Evolutionary conservation across 2,329 filamentous ascomycete species (phyloP).

Genomic region (Neofusicoccum laricinum): DNA sequence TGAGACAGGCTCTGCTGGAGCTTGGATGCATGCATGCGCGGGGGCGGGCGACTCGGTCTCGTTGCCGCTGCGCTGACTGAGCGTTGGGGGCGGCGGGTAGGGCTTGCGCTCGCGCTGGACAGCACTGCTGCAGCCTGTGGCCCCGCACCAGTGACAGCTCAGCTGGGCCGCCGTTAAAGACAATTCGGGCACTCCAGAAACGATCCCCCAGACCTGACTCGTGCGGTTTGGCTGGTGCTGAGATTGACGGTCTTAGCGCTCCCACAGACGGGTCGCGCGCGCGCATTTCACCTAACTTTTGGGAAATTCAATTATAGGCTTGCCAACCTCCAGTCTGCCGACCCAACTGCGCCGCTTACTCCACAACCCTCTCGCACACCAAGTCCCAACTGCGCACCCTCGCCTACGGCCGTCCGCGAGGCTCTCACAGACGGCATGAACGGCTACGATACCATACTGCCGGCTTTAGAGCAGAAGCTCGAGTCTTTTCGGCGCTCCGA

Average conservation of each 20-base stretch:
- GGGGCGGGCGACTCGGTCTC: neutral
- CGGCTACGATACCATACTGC: conserved; percentile 8
- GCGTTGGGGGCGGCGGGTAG: neutral
- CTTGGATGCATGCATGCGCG: neutral
- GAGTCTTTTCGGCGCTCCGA: conserved; percentile 34
- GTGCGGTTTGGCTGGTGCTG: neutral
- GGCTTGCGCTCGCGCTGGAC: neutral
- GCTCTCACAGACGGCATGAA: conserved; percentile 1
- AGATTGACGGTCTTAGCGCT: conserved; percentile 13
- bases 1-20: neutral
- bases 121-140: neutral
- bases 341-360: neutral
- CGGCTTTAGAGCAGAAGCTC: conserved; percentile 24
- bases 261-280: neutral
- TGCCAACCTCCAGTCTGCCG: neutral
- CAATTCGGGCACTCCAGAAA: neutral
- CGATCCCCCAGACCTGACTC: neutral
- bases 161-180: neutral
- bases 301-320: conserved; percentile 9
- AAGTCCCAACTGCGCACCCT: neutral
- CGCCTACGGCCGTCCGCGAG: neutral
- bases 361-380: neutral
- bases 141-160: conserved; percentile 1
- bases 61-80: neutral
- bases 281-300: conserved; percentile 5